Percentiles rank a stretch among this genome's conserved stretches.
phyloP scores from a whole-genome alignment of 1,284 basidiomycete species.

The Trichosporon inkin region DNA sequence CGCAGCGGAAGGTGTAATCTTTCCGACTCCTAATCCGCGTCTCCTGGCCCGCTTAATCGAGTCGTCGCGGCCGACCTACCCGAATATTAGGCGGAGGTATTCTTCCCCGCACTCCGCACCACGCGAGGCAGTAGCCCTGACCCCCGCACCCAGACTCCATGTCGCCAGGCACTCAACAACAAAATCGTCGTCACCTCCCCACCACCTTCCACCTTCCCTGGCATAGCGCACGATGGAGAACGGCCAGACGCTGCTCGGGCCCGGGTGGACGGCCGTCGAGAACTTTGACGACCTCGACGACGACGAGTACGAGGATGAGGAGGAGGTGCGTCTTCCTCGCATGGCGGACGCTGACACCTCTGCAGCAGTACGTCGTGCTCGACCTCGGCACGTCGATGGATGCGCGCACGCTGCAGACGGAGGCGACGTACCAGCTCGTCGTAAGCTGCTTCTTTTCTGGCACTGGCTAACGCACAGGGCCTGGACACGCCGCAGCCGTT shows the following conservation, averaged over 20 bases:
- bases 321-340: conserved; percentile 32
- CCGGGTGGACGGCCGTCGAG: conserved; percentile 40
- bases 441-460: conserved; percentile 23
- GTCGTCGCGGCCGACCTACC: neutral
- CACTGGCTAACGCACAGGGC: conserved; percentile 28
- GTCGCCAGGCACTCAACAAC: neutral
- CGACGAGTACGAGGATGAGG: conserved; percentile 37
- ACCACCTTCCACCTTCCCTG: neutral
- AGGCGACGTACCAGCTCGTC: conserved; percentile 42
- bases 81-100: neutral
- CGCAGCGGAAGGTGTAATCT: conserved; percentile 17
- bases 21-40: neutral
- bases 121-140: neutral
- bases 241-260: conserved; percentile 30
- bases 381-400: conserved; percentile 42
- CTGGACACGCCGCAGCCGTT: conserved; percentile 48
- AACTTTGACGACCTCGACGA: conserved; percentile 41
- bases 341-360: neutral
- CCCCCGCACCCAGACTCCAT: neutral
- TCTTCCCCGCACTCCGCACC: neutral
- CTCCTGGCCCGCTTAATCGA: too few relatives aligned
- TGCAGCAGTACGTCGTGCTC: conserved; percentile 36
- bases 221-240: conserved; percentile 11
- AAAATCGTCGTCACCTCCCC: neutral
- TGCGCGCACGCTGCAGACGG: conserved; percentile 31